Percentiles rank a stretch among this genome's conserved stretches.
Conservation (phyloP, 2,329 filamentous ascomycete species). For the Penicillium sp. region DNA sequence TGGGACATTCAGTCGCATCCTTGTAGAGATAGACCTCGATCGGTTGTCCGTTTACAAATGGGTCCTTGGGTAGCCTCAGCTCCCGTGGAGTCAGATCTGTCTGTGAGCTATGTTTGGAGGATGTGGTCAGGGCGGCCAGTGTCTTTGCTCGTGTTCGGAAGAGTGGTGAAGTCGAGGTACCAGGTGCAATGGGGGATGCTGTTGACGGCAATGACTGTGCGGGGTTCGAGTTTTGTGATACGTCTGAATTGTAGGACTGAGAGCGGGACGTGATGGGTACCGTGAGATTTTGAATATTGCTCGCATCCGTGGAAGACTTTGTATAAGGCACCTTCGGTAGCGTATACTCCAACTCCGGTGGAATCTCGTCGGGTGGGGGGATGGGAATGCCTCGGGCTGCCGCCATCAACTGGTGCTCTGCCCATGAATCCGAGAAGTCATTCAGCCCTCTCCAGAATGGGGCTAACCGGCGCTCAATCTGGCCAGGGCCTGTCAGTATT, state of each 20-base stretch:
- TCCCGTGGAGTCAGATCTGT: conserved; percentile 74
- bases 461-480: conserved; percentile 90
- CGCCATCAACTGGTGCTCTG: conserved; percentile 91
- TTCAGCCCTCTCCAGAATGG: conserved; percentile 95
- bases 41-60: conserved; percentile 89
- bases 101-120: conserved; percentile 70
- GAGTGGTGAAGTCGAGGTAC: conserved; percentile 52
- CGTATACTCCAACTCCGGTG: conserved; percentile 62
- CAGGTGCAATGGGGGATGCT: conserved; percentile 55
- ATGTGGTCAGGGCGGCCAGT: conserved; percentile 73
- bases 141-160: conserved; percentile 87
- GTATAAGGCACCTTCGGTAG: conserved; percentile 46
- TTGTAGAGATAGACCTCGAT: conserved; percentile 94
- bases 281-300: conserved; percentile 67
- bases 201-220: conserved; percentile 62
- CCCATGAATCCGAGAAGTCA: conserved; percentile 84
- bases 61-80: conserved; percentile 73
- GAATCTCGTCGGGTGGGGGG: conserved; percentile 78
- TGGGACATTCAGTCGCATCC: conserved; percentile 83
- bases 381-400: conserved; percentile 80
- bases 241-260: conserved; percentile 75
- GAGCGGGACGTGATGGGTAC: conserved; percentile 76
- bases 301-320: conserved; percentile 52
- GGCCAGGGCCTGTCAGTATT: conserved; percentile 21
- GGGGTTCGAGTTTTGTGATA: conserved; percentile 60